Percentiles rank a stretch among this genome's conserved stretches.
phyloP scores from a whole-genome alignment of 441 rosid species.

The Daphne laureola region DNA sequence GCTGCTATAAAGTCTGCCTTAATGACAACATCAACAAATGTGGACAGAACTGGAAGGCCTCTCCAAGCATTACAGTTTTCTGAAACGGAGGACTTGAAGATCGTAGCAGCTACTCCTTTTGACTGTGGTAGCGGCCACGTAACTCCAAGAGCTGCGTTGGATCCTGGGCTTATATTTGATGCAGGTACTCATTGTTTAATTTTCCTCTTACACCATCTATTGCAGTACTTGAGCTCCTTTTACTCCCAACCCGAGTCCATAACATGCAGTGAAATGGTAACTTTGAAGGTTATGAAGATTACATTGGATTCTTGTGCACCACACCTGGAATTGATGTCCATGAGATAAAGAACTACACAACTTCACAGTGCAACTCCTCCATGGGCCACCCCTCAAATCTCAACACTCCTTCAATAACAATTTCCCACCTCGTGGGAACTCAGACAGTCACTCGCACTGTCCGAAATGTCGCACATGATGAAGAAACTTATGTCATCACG shows the following conservation, averaged over 20 bases:
- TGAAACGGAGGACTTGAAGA: conserved; percentile 65
- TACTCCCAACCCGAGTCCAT: background rate
- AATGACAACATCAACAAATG: conserved; percentile 77
- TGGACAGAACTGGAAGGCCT: conserved; percentile 88
- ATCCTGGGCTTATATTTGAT: conserved; percentile 92
- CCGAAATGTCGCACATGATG: conserved; percentile 58
- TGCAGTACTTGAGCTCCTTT: background rate
- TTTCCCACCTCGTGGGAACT: conserved; percentile 70
- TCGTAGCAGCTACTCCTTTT: conserved; percentile 81
- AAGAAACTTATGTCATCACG: conserved; percentile 77
- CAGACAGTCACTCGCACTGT: conserved; percentile 65
- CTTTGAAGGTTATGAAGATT: conserved; percentile 68
- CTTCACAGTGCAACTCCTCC: conserved; percentile 62
- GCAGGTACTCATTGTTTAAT: conserved; percentile 47
- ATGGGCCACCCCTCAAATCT: conserved; percentile 79
- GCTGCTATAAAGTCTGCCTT: conserved; percentile 93
- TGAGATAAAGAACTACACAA: conserved; percentile 74
- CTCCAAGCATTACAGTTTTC: conserved; percentile 88
- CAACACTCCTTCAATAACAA: conserved; percentile 78
- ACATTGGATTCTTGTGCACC: conserved; percentile 86
- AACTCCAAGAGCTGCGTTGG: conserved; percentile 86
- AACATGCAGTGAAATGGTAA: conserved; percentile 1
- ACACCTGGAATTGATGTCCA: conserved; percentile 78
- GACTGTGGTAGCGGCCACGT: conserved; percentile 98
- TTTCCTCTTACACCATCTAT: background rate